Conservation (phyloP, 2,329 filamentous ascomycete genomes). For the Aureobasidium sp. region DNA sequence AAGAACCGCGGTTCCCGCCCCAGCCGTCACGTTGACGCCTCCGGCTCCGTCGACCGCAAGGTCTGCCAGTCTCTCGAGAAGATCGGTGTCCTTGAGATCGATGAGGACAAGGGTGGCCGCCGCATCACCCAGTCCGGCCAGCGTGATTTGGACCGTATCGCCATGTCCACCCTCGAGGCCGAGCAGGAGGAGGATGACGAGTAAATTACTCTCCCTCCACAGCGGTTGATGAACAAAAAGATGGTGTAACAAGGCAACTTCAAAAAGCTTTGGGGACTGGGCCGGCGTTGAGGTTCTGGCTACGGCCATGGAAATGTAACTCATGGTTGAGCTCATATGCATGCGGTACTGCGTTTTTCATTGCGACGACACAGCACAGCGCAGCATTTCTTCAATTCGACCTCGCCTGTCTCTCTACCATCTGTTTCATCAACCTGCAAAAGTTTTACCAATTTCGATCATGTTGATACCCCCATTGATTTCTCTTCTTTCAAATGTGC, state of each 20-base stretch:
- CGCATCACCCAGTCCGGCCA: slow-evolving; percentile 97
- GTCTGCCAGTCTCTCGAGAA: slow-evolving; percentile 96
- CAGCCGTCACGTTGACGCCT: slow-evolving; percentile 91
- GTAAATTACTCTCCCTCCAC: slow-evolving; percentile 18
- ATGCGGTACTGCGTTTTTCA: slow-evolving; percentile 13
- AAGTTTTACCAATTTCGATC: slow-evolving; percentile 11
- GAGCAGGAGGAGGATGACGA: slow-evolving; percentile 45
- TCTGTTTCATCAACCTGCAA: background rate
- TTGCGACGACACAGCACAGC: slow-evolving; percentile 11
- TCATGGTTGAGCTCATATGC: slow-evolving; percentile 13
- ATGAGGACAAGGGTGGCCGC: slow-evolving; percentile 97
- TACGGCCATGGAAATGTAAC: slow-evolving; percentile 16
- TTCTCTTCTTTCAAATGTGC: background rate
- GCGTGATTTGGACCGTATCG: slow-evolving; percentile 88
- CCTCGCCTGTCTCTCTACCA: slow-evolving; percentile 9
- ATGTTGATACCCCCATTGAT: slow-evolving; percentile 5
- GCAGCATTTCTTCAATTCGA: slow-evolving; percentile 15
- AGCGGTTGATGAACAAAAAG: slow-evolving; percentile 15
- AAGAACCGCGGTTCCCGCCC: slow-evolving; percentile 95
- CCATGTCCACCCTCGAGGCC: slow-evolving; percentile 45
- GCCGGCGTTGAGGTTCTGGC: slow-evolving; percentile 16
- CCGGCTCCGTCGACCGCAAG: slow-evolving; percentile 94
- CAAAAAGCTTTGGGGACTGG: slow-evolving; percentile 14
- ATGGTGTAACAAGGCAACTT: slow-evolving; percentile 12
- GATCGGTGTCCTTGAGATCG: slow-evolving; percentile 95